Evolutionary conservation across 768 basidiomycete species (phyloP).

Genomic region (Lentinula edodes): DNA sequence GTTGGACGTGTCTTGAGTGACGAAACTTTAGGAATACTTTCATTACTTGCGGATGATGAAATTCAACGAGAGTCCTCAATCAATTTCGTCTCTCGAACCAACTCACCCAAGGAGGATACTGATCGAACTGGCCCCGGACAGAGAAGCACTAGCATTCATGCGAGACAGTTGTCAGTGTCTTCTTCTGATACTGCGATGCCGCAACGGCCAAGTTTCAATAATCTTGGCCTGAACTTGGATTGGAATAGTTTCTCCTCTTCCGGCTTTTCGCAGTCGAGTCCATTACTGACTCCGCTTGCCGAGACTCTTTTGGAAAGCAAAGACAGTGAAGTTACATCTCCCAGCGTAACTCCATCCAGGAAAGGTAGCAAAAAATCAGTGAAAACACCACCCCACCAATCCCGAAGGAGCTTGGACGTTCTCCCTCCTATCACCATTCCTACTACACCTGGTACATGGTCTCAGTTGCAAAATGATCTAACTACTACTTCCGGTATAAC

Average conservation of each 20-base stretch:
- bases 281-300: constrained; percentile 40
- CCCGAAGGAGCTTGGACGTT: neutral
- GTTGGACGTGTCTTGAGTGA: constrained; percentile 58
- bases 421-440: constrained; percentile 8
- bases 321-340: constrained; percentile 52
- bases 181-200: neutral
- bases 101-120: neutral
- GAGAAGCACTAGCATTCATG: constrained; percentile 8
- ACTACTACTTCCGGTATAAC: neutral
- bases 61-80: constrained; percentile 40
- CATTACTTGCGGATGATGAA: neutral
- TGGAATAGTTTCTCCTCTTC: constrained; percentile 67
- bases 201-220: neutral
- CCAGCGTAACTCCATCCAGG: constrained; percentile 21
- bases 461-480: neutral
- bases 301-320: constrained; percentile 48
- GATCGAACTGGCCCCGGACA: neutral
- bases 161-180: neutral
- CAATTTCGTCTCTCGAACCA: constrained; percentile 18
- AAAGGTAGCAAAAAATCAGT: constrained; percentile 2
- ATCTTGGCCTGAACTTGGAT: constrained; percentile 28
- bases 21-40: constrained; percentile 51
- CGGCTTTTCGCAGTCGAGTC: constrained; percentile 48
- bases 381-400: constrained; percentile 7
- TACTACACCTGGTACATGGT: neutral